Percentiles rank a stretch among this genome's conserved stretches.
phyloP scores from a whole-genome alignment of 257 asterid species.

The Lantana camara region DNA sequence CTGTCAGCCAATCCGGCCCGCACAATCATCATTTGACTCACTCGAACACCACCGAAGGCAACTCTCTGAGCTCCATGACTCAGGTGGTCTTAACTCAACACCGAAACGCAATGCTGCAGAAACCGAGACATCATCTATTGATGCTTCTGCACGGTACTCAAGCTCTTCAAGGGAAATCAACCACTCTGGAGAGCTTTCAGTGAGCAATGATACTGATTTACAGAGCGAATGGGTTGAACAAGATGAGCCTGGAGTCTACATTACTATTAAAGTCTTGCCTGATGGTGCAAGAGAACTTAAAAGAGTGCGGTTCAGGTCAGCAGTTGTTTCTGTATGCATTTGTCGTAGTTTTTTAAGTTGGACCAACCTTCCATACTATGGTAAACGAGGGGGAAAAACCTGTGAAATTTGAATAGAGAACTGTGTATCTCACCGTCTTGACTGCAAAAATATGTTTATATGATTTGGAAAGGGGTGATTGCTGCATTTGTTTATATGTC shows the following conservation, averaged over 20 bases:
- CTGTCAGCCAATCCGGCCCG: slow-evolving; percentile 43
- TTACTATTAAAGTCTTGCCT: slow-evolving; percentile 77
- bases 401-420: no score
- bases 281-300: slow-evolving; percentile 88
- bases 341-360: no score
- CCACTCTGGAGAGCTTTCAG: slow-evolving; percentile 84
- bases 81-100: slow-evolving; percentile 63
- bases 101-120: slow-evolving; percentile 79
- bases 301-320: slow-evolving; percentile 92
- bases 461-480: not conserved
- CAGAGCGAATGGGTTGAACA: slow-evolving; percentile 97
- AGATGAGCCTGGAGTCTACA: slow-evolving; percentile 97
- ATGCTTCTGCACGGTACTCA: slow-evolving; percentile 68
- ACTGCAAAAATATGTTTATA: not conserved
- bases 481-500: no score
- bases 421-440: no score
- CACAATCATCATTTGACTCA: slow-evolving; percentile 55
- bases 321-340: slow-evolving; percentile 21
- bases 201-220: slow-evolving; percentile 89
- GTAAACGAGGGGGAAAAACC: no score
- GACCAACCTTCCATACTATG: no score
- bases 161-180: slow-evolving; percentile 81
- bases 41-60: slow-evolving; percentile 34
- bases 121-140: slow-evolving; percentile 71
- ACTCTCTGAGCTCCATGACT: slow-evolving; percentile 42